Evolutionary conservation across 306 rosid species (phyloP), one percentile per base, ranked within the genome.

Genomic region (Casuarina equisetifolia): DNA sequence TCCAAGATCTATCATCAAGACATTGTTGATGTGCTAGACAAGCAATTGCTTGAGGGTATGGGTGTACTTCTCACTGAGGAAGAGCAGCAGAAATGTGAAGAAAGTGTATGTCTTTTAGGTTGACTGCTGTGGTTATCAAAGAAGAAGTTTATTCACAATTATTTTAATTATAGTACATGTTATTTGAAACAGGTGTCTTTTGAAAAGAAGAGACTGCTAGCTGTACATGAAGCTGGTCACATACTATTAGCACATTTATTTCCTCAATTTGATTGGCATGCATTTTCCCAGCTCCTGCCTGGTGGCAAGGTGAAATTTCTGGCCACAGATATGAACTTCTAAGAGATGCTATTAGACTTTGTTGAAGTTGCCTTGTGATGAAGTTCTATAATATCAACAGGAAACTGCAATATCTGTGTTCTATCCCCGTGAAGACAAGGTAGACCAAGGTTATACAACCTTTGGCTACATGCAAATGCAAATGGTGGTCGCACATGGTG

Each of bases 191-290:
- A 95, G 97, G 90, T 95, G 66, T 89, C 99, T 73, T 35, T 69
- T 13, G 94, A 91, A 76, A 95, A 95, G 90, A 91, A 82, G 86
- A 89, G 88, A 87, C 86, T 95, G 86, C 88, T 95, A 84, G 96
- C 97, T 79, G 97, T 95, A 16, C 99, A 92, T 86, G 99, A 95
- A 88, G 99, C 99, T 80, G 97, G 97, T 73, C 97, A 92, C 84
- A 79, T 95, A 71, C 85, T 91, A 74, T 86, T 95, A 74, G 99
- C 99, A 79, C 97, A 95, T 81, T 79, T 95, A 80, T 95, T 92
- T 90, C 99, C 99, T 72, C 91, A 83, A 84, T 95, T 88, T 84
- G 97, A 95, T 83, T 95, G 96, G 97, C 99, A 92, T 82, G 99
- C 99, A 74, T 95, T 95, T 88, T 95, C 99, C 38, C 99, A 95